Percentiles rank a stretch among this genome's conserved stretches.
phyloP scores from a whole-genome alignment of 2,329 filamentous ascomycete genomes.

The Talaromyces sp. region DNA sequence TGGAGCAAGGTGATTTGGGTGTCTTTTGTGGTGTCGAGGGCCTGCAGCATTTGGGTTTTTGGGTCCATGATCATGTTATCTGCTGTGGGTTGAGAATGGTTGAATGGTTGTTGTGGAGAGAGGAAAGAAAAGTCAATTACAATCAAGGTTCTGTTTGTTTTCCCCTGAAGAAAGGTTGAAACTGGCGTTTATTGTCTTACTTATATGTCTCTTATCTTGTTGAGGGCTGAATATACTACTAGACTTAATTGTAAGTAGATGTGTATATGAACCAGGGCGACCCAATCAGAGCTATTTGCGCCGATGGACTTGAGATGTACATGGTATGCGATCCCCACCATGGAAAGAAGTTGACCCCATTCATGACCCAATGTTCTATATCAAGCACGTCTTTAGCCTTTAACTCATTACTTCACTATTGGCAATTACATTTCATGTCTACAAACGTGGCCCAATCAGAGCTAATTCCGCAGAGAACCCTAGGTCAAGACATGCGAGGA shows the following conservation, averaged over 20 bases:
- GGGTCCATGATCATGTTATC: not conserved
- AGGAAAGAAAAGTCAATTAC: not conserved
- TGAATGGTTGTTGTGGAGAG: not conserved
- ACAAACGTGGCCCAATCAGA: too few relatives aligned
- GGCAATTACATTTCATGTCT: too few relatives aligned
- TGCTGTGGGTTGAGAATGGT: not conserved
- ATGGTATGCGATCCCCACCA: not conserved
- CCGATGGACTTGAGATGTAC: not conserved
- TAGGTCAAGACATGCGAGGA: too few relatives aligned
- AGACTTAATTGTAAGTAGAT: not conserved
- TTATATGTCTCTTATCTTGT: not conserved
- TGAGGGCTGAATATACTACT: not conserved
- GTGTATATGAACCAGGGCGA: not conserved
- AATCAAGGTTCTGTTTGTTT: not conserved
- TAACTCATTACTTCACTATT: not conserved
- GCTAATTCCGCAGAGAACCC: too few relatives aligned
- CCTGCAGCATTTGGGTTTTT: not conserved
- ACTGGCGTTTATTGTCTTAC: not conserved
- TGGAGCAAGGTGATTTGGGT: conserved; percentile 1
- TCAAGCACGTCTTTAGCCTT: not conserved
- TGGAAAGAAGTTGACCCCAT: not conserved
- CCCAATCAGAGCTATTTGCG: conserved; percentile 3
- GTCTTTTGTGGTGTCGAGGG: not conserved
- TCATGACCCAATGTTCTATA: not conserved
- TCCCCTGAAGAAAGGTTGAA: too few relatives aligned